Evolutionary conservation across 2,329 filamentous ascomycete species (phyloP).

Genomic region (Penicillium sp.): DNA sequence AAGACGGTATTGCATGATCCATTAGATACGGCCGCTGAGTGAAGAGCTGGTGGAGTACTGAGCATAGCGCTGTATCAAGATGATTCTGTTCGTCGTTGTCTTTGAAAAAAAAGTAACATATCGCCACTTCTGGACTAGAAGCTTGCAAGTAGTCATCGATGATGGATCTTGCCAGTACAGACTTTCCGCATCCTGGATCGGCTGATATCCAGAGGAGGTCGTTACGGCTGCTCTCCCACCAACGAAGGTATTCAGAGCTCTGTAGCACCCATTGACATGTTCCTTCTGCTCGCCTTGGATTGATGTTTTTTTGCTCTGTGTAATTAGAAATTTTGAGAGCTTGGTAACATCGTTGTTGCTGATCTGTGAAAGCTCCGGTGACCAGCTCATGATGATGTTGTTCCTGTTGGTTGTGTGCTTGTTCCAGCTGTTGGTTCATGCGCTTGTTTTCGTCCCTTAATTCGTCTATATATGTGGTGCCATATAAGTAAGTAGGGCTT

Average conservation of each 20-base stretch:
- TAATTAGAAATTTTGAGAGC: conserved; percentile 32
- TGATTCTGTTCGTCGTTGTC: conserved; percentile 39
- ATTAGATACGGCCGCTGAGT: conserved; percentile 28
- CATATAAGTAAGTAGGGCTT: conserved; percentile 36
- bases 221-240: conserved; percentile 23
- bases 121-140: conserved; percentile 16
- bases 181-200: conserved; percentile 47
- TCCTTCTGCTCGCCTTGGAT: conserved; percentile 29
- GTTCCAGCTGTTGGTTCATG: conserved; percentile 2
- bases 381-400: conserved; percentile 9
- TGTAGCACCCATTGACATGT: conserved; percentile 41
- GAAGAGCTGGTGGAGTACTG: conserved; percentile 44
- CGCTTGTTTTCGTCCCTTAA: conserved; percentile 7
- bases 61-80: conserved; percentile 35
- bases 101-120: conserved; percentile 46
- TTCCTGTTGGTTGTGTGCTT: conserved; percentile 10
- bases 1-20: conserved; percentile 21
- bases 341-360: conserved; percentile 27
- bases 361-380: too few relatives aligned
- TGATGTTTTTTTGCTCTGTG: conserved; percentile 35
- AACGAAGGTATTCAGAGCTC: conserved; percentile 30
- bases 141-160: conserved; percentile 33
- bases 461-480: conserved; percentile 24
- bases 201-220: conserved; percentile 45
- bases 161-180: conserved; percentile 40